Conservation (phyloP, 2,329 filamentous ascomycete species). For the Drechslerella dactyloides region DNA sequence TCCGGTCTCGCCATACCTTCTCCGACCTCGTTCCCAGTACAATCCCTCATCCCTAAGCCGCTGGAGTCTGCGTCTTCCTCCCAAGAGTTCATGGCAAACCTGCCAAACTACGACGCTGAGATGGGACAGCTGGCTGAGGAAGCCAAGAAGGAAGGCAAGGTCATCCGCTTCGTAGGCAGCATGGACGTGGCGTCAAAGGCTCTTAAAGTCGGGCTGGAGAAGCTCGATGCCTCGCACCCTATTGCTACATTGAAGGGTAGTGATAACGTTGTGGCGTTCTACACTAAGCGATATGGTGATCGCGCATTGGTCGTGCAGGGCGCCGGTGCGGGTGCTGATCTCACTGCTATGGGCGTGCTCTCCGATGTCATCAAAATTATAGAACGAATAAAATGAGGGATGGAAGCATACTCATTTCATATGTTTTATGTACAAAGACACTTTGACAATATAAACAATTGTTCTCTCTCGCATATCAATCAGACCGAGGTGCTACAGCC, state of each 20-base stretch:
- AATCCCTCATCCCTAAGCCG: constrained; percentile 88
- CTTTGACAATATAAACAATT: neutral
- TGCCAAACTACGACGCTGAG: constrained; percentile 81
- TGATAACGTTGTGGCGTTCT: constrained; percentile 99
- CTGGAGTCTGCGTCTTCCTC: constrained; percentile 77
- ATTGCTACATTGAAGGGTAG: constrained; percentile 95
- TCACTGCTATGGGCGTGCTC: constrained; percentile 98
- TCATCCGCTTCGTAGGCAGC: constrained; percentile 91
- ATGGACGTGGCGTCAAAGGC: constrained; percentile 81
- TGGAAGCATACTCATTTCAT: neutral
- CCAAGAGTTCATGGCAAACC: constrained; percentile 81
- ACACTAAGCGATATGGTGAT: constrained; percentile 89
- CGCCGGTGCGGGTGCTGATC: constrained; percentile 86
- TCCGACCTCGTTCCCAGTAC: constrained; percentile 87
- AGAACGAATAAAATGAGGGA: constrained; percentile 31
- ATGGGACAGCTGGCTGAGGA: constrained; percentile 88
- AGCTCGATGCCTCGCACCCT: constrained; percentile 66
- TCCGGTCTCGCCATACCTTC: constrained; percentile 80
- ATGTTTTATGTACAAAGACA: constrained; percentile 35
- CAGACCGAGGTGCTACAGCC: neutral
- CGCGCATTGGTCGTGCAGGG: constrained; percentile 95
- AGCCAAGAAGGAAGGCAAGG: constrained; percentile 87
- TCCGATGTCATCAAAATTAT: constrained; percentile 84
- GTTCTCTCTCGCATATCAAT: neutral
- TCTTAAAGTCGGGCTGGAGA: constrained; percentile 91